Conservation (phyloP, 208 protist genomes). For the Tritrichomonas musculus region DNA sequence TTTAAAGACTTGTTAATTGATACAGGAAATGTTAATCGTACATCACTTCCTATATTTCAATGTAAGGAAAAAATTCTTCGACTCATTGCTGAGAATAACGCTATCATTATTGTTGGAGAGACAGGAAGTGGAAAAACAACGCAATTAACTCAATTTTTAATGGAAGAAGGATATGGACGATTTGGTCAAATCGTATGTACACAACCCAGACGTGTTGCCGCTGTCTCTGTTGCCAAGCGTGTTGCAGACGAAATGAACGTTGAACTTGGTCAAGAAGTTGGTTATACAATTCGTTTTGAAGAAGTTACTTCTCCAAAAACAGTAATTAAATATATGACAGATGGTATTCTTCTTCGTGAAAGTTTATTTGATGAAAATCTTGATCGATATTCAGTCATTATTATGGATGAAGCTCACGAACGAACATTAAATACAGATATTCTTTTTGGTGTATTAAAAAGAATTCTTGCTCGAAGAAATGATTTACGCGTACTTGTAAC, state of each 20-base stretch:
- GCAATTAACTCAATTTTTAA: constrained; percentile 76
- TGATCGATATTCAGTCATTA: constrained; percentile 60
- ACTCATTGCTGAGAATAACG: constrained; percentile 33
- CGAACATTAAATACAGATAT: constrained; percentile 77
- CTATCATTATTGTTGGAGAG: constrained; percentile 49
- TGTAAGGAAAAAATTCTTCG: not conserved
- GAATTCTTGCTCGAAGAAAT: constrained; percentile 52
- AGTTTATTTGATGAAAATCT: constrained; percentile 53
- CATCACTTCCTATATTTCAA: constrained; percentile 8
- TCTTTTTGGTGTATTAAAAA: constrained; percentile 59
- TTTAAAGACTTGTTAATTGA: not conserved
- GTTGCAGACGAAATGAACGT: constrained; percentile 77
- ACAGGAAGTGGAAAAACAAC: constrained; percentile 80
- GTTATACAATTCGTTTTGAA: constrained; percentile 81
- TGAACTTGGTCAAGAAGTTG: constrained; percentile 62
- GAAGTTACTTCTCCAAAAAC: constrained; percentile 59
- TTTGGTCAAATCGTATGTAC: constrained; percentile 63
- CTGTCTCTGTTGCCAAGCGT: constrained; percentile 90
- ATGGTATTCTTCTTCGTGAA: constrained; percentile 74
- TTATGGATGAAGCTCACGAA: constrained; percentile 85
- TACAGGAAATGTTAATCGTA: not conserved
- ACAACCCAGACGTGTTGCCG: constrained; percentile 96
- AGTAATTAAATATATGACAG: constrained; percentile 78
- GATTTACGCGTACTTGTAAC: constrained; percentile 98
- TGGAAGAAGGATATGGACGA: constrained; percentile 64